These are phyloP conservation scores for Thalassiosira pacifica DNA, from an alignment of 352 stramenopile species.

Conservation along the genomic window DNA sequence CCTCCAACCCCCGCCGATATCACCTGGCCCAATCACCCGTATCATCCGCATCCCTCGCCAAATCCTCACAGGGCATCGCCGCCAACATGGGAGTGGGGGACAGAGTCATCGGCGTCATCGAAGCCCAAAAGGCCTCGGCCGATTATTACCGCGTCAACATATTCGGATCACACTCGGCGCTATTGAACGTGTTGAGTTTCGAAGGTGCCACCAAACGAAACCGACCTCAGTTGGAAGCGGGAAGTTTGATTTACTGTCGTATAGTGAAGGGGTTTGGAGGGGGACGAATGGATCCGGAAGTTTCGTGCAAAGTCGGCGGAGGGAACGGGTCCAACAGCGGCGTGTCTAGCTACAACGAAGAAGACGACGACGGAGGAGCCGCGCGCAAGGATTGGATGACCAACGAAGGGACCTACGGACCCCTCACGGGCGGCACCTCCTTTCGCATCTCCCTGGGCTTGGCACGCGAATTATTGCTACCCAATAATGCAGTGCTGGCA, in stretches of 20 bases:
- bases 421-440: constrained; percentile 94
- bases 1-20: constrained; percentile 72
- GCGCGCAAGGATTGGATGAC: constrained; percentile 99
- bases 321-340: constrained; percentile 1
- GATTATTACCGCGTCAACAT: constrained; percentile 97
- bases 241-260: constrained; percentile 94
- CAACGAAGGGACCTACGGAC: constrained; percentile 95
- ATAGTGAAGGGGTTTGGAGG: constrained; percentile 85
- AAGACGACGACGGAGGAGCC: constrained; percentile 87
- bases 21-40: constrained; percentile 40
- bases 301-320: constrained; percentile 93
- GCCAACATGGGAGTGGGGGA: constrained; percentile 81
- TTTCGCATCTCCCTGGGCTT: constrained; percentile 75
- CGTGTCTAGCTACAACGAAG: constrained; percentile 42
- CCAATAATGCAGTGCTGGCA: constrained; percentile 87
- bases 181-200: constrained; percentile 92
- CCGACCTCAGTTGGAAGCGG: constrained; percentile 91
- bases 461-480: constrained; percentile 78
- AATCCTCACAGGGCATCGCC: background rate
- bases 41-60: constrained; percentile 24
- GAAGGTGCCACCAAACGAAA: constrained; percentile 98
- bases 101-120: constrained; percentile 94
- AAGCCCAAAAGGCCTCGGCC: constrained; percentile 90
- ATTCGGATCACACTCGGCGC: constrained; percentile 89
- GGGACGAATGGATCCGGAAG: constrained; percentile 91